Conservation (phyloP, 1,284 basidiomycete genomes). For the Irpex sp. region DNA sequence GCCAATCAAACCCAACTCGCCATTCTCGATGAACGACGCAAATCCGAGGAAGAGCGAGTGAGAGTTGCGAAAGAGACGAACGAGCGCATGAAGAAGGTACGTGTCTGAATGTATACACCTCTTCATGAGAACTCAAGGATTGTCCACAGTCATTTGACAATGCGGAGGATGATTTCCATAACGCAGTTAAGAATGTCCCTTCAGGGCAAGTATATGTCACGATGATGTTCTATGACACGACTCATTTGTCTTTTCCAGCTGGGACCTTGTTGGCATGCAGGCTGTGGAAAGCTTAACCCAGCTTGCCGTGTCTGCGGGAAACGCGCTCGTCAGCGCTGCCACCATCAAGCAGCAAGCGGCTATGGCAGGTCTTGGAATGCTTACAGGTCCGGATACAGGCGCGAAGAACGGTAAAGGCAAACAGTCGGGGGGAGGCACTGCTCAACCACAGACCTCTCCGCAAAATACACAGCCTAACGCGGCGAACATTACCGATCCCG, state of each 20-base stretch:
- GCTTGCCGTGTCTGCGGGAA: not conserved
- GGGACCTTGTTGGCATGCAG: not conserved
- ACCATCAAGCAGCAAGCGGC: not conserved
- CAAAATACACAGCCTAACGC: not conserved
- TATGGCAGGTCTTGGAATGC: not conserved
- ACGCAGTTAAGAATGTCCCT: not conserved
- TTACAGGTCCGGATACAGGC: not conserved
- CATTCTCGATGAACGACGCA: not conserved
- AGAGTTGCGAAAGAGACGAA: not conserved
- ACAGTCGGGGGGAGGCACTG: not conserved
- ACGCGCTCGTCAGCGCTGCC: not conserved
- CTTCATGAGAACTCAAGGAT: not conserved
- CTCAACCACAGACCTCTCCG: not conserved
- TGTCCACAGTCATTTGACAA: not conserved
- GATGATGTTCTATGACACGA: not conserved
- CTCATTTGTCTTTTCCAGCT: not conserved
- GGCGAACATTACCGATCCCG: not conserved
- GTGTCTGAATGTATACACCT: not conserved
- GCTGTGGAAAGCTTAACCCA: not conserved
- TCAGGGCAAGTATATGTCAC: not conserved
- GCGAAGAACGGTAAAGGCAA: not conserved
- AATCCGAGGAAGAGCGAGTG: not conserved
- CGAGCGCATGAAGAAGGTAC: not conserved
- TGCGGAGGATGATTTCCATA: constrained; percentile 1
- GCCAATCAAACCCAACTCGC: not conserved